Evolutionary conservation across 331 rosid species (phyloP).

Genomic region (Acacia pycnantha): DNA sequence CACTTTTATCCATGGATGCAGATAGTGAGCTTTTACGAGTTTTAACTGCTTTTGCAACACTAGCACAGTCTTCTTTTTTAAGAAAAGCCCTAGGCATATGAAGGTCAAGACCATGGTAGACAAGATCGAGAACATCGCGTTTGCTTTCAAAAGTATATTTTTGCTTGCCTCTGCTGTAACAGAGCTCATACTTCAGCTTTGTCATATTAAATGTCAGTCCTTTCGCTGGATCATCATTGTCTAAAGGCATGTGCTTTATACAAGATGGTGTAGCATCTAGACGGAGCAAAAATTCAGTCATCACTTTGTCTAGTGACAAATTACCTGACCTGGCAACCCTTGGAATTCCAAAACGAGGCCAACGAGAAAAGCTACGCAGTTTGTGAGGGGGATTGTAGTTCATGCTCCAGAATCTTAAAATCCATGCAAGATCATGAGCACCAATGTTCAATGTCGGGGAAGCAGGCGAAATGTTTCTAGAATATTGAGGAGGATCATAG

Average conservation of each 20-base stretch:
- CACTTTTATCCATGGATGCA: conserved; percentile 62
- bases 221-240: conserved; percentile 97
- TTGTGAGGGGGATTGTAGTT: conserved; percentile 92
- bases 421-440: conserved; percentile 99
- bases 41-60: conserved; percentile 79
- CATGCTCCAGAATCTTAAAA: conserved; percentile 72
- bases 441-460: conserved; percentile 82
- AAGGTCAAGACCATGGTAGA: conserved; percentile 95
- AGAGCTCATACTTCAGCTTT: conserved; percentile 77
- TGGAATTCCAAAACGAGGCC: conserved; percentile 96
- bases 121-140: conserved; percentile 90
- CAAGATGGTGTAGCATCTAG: conserved; percentile 78
- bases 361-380: conserved; percentile 88
- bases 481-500: conserved; percentile 53
- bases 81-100: conserved; percentile 73
- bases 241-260: conserved; percentile 85
- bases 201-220: conserved; percentile 86
- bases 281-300: conserved; percentile 97
- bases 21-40: conserved; percentile 70
- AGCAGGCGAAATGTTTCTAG: conserved; percentile 42
- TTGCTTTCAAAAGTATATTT: conserved; percentile 87
- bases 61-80: conserved; percentile 62
- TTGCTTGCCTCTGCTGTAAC: conserved; percentile 87
- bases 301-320: conserved; percentile 91
- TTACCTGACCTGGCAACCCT: conserved; percentile 85